Conservation (phyloP, 2,329 filamentous ascomycete genomes). For the Aspergillus neoniger region DNA sequence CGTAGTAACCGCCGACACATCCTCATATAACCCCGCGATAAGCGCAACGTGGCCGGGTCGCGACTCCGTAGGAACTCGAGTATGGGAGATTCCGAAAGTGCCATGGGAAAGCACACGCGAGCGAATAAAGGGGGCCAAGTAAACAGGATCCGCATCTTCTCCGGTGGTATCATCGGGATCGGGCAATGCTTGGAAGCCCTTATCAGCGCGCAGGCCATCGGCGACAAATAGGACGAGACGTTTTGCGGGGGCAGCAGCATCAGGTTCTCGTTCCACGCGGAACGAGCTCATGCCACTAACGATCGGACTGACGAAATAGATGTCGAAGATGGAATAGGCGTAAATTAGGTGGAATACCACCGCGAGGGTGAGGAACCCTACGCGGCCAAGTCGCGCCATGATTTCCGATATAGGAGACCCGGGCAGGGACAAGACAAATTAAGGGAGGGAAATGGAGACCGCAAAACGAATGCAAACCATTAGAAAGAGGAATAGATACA, state of each 20-base stretch:
- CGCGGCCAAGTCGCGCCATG: slow-evolving; percentile 64
- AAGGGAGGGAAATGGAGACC: slow-evolving; percentile 1
- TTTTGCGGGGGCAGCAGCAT: slow-evolving; percentile 74
- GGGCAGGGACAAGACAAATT: slow-evolving; percentile 2
- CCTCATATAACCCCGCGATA: slow-evolving; percentile 95
- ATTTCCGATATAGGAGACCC: slow-evolving; percentile 15
- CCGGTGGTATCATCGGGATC: slow-evolving; percentile 58
- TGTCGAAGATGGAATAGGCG: slow-evolving; percentile 94
- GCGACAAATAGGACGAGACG: slow-evolving; percentile 92
- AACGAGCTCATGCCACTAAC: slow-evolving; percentile 92
- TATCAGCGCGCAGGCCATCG: slow-evolving; percentile 96
- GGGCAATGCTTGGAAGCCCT: slow-evolving; percentile 90
- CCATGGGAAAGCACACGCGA: slow-evolving; percentile 85
- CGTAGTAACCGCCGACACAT: slow-evolving; percentile 94
- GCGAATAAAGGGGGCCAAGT: slow-evolving; percentile 86
- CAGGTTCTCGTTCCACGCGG: slow-evolving; percentile 62
- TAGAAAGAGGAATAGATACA: slow-evolving; percentile 13
- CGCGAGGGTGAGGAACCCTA: slow-evolving; percentile 83
- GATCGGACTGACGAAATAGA: slow-evolving; percentile 97
- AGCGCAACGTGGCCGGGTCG: slow-evolving; percentile 94
- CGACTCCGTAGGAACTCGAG: slow-evolving; percentile 93
- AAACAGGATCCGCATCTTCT: slow-evolving; percentile 58
- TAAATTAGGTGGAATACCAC: slow-evolving; percentile 93
- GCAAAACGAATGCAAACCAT: background rate
- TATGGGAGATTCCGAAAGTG: slow-evolving; percentile 97